Base-by-base conservation (phyloP, 1,284 basidiomycete species). In the Tylopilus orsonianus region DNA sequence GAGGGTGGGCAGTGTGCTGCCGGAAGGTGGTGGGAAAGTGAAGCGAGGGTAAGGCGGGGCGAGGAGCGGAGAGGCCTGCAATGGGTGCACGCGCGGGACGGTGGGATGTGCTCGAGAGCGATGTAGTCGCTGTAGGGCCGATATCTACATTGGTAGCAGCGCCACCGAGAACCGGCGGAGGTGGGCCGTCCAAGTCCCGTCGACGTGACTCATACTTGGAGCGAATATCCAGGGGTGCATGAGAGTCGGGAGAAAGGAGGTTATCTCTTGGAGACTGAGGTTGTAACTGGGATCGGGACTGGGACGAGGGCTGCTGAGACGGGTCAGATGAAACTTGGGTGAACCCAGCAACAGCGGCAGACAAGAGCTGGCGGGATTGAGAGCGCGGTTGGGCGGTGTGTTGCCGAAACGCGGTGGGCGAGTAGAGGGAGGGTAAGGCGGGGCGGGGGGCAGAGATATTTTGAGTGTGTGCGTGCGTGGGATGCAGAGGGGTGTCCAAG, bases 1-100 rank as follows among this genome's bases (percentile, higher is more conserved):
- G 78, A 70, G 60, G 79, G 76, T 38, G 74, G 71, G 56, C 22
- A 1, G 44, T 54, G 26, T 29, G 59, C 44, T 83, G 82, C 23
- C 77, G 74, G 9, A 68, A 72, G 5, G 77, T 74, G 29, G 57
- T 48, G 5, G 62, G 56, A 8, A 53, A 48, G 22, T 66, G 57
- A 48, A 50, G 58, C 29, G 57, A 57, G 20, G 57, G 57, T 22
- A 54, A 56, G 42, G 58, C 60, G 13, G 62, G 46, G 30, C 62
- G 59, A 19, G 61, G 63, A 32, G 51, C 56, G 44, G 70, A 64
- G 52, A 69, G 57, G 50, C 67, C 66, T 40, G 52, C 50, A 38
- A 63, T n/a, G n/a, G n/a, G n/a, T n/a, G n/a, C n/a, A n/a, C n/a
- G n/a, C n/a, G n/a, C n/a, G n/a, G n/a, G n/a, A n/a, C n/a, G n/a